Conservation (phyloP, 228 moss, liverwort and hornwort genomes). For the Sphagnum magellanicum region DNA sequence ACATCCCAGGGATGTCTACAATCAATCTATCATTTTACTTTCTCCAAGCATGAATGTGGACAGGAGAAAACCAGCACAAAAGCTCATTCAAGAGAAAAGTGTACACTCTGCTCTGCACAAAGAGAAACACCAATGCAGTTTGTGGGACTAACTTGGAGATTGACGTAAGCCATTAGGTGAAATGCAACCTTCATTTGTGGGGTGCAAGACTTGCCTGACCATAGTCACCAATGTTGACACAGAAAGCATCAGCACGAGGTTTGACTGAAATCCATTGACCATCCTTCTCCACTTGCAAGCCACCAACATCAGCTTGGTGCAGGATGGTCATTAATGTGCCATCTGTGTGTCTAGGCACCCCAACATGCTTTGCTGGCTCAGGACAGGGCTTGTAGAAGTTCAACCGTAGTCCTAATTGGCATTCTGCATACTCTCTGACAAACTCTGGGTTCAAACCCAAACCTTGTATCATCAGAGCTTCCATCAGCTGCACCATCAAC, state of each 20-base stretch:
- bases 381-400: conserved; percentile 44
- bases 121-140: too few species aligned
- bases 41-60: too few species aligned
- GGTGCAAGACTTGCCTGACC: background rate
- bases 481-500: background rate
- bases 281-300: conserved; percentile 1
- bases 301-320: conserved; percentile 1
- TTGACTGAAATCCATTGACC: background rate
- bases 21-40: too few species aligned
- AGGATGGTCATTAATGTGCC: background rate
- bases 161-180: background rate
- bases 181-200: background rate
- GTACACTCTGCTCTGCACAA: too few species aligned
- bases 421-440: conserved; percentile 22
- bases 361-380: conserved; percentile 23
- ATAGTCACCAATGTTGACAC: background rate
- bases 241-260: background rate
- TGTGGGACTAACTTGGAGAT: too few species aligned
- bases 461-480: conserved; percentile 6
- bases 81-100: too few species aligned
- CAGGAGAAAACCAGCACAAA: too few species aligned
- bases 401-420: conserved; percentile 34
- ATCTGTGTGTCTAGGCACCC: background rate
- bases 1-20: too few species aligned
- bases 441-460: conserved; percentile 38